Percentiles rank a stretch among this genome's conserved stretches.
Conservation (phyloP, 1,284 basidiomycete species). For the Cutaneotrichosporon daszewskae region DNA sequence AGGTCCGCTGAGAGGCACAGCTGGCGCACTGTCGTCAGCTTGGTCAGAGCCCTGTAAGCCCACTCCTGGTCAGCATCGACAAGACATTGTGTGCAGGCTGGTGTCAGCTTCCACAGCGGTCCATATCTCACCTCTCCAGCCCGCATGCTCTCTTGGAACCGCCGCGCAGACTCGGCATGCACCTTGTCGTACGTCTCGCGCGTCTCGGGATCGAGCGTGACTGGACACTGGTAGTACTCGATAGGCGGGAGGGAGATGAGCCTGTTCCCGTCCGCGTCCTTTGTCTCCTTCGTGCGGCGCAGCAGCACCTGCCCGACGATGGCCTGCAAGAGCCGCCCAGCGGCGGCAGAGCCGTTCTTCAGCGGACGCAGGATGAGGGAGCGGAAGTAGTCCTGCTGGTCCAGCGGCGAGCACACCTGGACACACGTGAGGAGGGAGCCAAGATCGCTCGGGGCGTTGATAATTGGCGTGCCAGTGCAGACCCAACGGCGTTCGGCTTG, state of each 20-base stretch:
- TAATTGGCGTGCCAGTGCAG: conserved; percentile 64
- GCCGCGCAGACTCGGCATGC: conserved; percentile 58
- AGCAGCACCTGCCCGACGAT: conserved; percentile 79
- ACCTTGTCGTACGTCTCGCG: conserved; percentile 70
- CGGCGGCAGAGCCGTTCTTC: conserved; percentile 59
- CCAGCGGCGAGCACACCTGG: conserved; percentile 70
- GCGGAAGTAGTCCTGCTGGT: conserved; percentile 73
- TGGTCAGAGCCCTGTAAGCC: conserved; percentile 3
- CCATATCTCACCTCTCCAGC: conserved; percentile 30
- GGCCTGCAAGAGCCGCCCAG: conserved; percentile 68
- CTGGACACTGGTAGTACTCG: conserved; percentile 47
- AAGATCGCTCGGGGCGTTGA: conserved; percentile 75
- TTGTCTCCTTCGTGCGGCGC: conserved; percentile 80
- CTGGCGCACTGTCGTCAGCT: conserved; percentile 59
- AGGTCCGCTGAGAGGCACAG: conserved; percentile 73
- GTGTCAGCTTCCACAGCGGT: conserved; percentile 5
- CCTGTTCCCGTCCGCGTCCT: conserved; percentile 65
- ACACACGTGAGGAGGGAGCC: conserved; percentile 78
- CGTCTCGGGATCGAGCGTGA: conserved; percentile 63
- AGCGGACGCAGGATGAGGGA: conserved; percentile 65
- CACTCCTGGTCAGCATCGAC: conserved; percentile 68
- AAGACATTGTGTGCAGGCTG: conserved; percentile 57
- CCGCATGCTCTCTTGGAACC: conserved; percentile 58
- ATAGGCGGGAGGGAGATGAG: conserved; percentile 72
- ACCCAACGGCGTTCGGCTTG: conserved; percentile 70